A percentile compares a stretch with the other conserved stretches of the same genome.
Evolutionary conservation across 805 yeast species (phyloP).

Genomic region (Ogataea nitratoaversa): DNA sequence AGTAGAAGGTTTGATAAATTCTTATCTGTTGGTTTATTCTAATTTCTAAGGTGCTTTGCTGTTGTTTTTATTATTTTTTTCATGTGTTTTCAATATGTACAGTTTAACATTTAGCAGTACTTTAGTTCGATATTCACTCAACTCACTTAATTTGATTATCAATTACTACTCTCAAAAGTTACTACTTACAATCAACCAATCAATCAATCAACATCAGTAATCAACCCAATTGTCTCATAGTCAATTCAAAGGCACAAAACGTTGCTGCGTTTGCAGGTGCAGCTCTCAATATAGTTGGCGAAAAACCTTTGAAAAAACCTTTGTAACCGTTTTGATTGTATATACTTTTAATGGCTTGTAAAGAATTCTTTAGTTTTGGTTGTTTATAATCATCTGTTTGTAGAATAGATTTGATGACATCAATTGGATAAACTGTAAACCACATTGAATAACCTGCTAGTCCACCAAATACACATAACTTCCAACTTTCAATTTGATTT

Average conservation of each 20-base stretch:
- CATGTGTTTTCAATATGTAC: no score
- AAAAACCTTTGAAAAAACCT: constrained; percentile 87
- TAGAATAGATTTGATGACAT: constrained; percentile 83
- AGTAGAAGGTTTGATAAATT: constrained; percentile 17
- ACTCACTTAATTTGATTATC: neutral
- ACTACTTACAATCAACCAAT: no score
- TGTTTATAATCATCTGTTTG: constrained; percentile 66
- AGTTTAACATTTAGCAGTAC: neutral
- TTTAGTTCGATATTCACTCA: neutral
- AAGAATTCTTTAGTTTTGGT: constrained; percentile 55
- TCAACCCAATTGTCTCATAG: constrained; percentile 60
- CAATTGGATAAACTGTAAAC: constrained; percentile 82
- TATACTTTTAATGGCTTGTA: constrained; percentile 56
- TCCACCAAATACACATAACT: constrained; percentile 84
- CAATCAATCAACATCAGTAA: no score
- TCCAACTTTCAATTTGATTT: constrained; percentile 81
- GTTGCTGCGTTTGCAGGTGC: constrained; percentile 99
- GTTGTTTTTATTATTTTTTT: neutral
- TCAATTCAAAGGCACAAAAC: constrained; percentile 86
- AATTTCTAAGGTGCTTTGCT: neutral
- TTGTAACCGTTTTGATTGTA: constrained; percentile 55
- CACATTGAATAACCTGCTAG: constrained; percentile 88
- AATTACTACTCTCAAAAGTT: neutral
- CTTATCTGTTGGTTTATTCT: constrained; percentile 21
- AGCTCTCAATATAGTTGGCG: constrained; percentile 91